These are phyloP conservation scores for Sordariomycetes sp. DNA, from an alignment of 2,329 filamentous ascomycete genomes.

Conservation along the genomic window DNA sequence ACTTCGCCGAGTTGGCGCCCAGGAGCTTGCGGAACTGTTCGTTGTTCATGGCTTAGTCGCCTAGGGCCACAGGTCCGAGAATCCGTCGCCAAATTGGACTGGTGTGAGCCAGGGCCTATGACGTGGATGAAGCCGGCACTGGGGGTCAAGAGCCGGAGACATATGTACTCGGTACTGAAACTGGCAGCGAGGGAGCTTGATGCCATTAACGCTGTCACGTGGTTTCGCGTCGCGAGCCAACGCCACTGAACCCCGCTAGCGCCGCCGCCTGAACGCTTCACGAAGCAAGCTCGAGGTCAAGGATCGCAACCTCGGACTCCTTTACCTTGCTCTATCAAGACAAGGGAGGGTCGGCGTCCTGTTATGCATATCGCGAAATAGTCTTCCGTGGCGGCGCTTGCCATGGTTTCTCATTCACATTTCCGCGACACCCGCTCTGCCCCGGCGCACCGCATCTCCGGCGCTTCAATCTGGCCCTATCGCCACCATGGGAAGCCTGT, in stretches of 20 bases:
- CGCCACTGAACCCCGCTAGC: neutral
- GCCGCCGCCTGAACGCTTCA: neutral
- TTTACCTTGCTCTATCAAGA: neutral
- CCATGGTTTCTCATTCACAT: neutral
- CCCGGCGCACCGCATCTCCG: neutral
- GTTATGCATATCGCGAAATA: neutral
- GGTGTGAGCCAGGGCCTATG: too few species aligned
- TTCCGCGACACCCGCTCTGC: neutral
- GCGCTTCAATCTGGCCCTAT: neutral
- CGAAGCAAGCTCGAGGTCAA: neutral
- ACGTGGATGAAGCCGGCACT: neutral
- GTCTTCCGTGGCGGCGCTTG: neutral
- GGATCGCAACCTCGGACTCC: neutral
- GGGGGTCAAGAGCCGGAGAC: too few species aligned
- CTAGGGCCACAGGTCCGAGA: neutral
- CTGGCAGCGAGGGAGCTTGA: neutral
- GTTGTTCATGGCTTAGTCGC: constrained; percentile 68
- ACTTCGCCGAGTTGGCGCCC: constrained; percentile 33
- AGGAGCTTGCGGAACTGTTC: constrained; percentile 82
- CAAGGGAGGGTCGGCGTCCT: neutral
- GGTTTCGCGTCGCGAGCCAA: neutral
- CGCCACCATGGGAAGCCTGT: constrained; percentile 43
- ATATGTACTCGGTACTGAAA: neutral
- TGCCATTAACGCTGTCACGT: neutral
- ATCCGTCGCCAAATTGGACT: too few species aligned